Percentiles rank a stretch among this genome's conserved stretches.
Conservation (phyloP, 2,329 filamentous ascomycete genomes). For the Arthrinium puccinioides region DNA sequence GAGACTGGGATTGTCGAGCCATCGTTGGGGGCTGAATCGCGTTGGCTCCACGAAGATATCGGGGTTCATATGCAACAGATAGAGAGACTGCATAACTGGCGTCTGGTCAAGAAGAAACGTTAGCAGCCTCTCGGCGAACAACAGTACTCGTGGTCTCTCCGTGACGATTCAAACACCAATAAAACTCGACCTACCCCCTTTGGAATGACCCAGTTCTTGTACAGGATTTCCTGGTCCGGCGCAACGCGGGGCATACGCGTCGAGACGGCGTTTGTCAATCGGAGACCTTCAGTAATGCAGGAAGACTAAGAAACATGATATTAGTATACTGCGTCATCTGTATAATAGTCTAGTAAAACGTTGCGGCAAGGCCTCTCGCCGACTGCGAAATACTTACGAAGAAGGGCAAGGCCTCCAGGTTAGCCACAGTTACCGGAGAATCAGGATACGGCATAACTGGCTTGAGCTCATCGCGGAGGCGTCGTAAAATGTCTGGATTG, state of each 20-base stretch:
- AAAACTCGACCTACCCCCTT: not conserved
- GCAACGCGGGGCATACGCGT: slow-evolving; percentile 20
- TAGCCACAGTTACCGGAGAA: no score
- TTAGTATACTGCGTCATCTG: no score
- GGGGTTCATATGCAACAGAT: slow-evolving; percentile 1
- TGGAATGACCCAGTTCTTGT: not conserved
- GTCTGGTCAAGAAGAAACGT: not conserved
- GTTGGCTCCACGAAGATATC: not conserved
- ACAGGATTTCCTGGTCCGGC: slow-evolving; percentile 10
- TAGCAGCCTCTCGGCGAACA: not conserved
- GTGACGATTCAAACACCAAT: no score
- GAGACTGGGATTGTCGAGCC: not conserved
- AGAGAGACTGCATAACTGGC: slow-evolving; percentile 1
- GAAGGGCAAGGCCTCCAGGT: no score
- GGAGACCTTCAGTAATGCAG: slow-evolving; percentile 5
- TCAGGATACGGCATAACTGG: slow-evolving; percentile 7
- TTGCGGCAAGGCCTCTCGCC: no score
- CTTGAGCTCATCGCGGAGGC: slow-evolving; percentile 14
- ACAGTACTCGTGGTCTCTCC: no score
- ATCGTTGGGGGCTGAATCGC: slow-evolving; percentile 4
- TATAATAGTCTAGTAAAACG: no score
- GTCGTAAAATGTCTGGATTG: slow-evolving; percentile 11
- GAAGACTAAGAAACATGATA: no score
- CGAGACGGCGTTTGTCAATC: slow-evolving; percentile 18
- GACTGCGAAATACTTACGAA: no score